Evolutionary conservation across 495 filamentous ascomycete genomes (phyloP), one percentile per base, ranked within the genome.

Genomic region (Hypomontagnella submonticulosa): DNA sequence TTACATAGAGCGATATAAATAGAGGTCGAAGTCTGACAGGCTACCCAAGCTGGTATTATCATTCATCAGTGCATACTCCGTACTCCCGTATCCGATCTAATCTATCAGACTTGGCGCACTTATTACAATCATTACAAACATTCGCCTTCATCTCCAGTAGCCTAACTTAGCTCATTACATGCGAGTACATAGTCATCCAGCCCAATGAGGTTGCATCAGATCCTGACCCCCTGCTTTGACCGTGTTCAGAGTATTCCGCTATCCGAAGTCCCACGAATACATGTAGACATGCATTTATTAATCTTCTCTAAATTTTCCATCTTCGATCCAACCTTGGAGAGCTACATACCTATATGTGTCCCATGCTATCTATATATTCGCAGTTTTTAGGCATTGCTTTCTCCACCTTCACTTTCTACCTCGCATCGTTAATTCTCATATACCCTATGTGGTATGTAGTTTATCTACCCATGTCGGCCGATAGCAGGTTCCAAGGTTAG

Each of bases 61-160:
- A 49, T 56, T 55, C 63, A 56, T 10, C 49, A 53, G 37, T 40
- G 47, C 54, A 65, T 58, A 65, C 61, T 55, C 63, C 41, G 55
- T 65, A 37, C 52, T 56, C 60, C 58, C 57, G 58, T 67, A 62
- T 54, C 58, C 58, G 53, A 58, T 58, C 46, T 67, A 67, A 67
- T 62, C 57, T 58, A 62, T 50, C 23, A 61, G 46, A 50, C 57
- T 67, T 67, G 57, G 63, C 63, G 30, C 30, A 46, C 27, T 47
- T 30, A 57, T 44, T 38, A 12, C 41, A 47, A 32, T 43, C 47
- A 46, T 57, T 48, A 43, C 30, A 46, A 38, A 53, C 36, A 1
- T 44, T 63, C 43, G 32, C 20, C 23, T 57, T 44, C 43, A 44
- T 57, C 12, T 63, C 33, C 12, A 57, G 36, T 58, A 64, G 61